phyloP scores from a whole-genome alignment of 371 early-diverging fungal genomes.

The Saksenaea vasiformis region DNA sequence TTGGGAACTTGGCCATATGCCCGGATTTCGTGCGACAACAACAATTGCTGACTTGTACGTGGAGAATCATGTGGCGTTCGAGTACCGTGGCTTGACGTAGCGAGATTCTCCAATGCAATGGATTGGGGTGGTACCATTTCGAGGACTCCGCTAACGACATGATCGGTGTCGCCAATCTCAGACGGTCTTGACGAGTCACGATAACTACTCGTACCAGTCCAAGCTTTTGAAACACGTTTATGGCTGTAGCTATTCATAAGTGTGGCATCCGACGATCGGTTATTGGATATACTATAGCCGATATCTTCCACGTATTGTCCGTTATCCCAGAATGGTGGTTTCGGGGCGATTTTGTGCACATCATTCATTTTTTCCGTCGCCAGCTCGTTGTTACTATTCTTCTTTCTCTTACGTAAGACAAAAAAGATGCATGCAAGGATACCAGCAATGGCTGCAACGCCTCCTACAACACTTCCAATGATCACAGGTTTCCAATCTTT shows the following conservation, averaged over 20 bases:
- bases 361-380: conserved; percentile 2
- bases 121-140: conserved; percentile 4
- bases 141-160: conserved; percentile 30
- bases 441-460: conserved; percentile 19
- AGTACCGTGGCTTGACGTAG: neutral
- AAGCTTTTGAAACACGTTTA: conserved; percentile 14
- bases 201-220: conserved; percentile 2
- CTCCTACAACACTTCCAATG: conserved; percentile 18
- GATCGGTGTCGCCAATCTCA: conserved; percentile 41
- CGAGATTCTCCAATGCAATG: conserved; percentile 1
- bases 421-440: conserved; percentile 8
- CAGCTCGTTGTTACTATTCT: neutral
- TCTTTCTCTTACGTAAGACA: conserved; percentile 10
- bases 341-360: conserved; percentile 3
- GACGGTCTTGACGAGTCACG: neutral
- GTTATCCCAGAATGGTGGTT: conserved; percentile 11
- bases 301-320: neutral
- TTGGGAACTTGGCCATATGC: conserved; percentile 39
- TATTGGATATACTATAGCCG: neutral
- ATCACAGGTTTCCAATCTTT: too few relatives aligned
- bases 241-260: neutral
- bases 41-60: conserved; percentile 27
- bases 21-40: conserved; percentile 10
- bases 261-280: neutral
- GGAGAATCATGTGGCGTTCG: conserved; percentile 24